Percentiles rank a stretch among this genome's conserved stretches.
phyloP scores from a whole-genome alignment of 768 basidiomycete species.

The Amanita pallidorosea region DNA sequence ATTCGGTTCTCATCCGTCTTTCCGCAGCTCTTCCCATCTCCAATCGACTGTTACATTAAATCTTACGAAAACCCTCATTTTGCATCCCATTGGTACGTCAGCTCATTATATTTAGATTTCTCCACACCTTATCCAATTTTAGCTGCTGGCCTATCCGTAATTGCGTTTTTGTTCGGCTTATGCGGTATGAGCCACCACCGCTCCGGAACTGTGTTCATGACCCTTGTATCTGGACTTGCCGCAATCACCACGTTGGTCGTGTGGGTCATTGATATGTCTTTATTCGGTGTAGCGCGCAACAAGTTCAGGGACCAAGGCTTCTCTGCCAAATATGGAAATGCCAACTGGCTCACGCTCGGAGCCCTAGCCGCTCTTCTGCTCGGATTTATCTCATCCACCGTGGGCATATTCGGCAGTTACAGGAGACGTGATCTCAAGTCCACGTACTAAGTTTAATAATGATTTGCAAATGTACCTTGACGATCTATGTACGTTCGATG shows the following conservation, averaged over 20 bases:
- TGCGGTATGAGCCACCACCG: constrained; percentile 59
- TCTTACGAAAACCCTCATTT: constrained; percentile 63
- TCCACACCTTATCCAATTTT: neutral
- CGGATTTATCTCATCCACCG: constrained; percentile 54
- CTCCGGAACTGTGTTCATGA: constrained; percentile 69
- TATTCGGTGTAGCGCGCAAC: constrained; percentile 63
- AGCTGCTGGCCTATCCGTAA: constrained; percentile 56
- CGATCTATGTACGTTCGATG: neutral
- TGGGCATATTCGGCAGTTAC: constrained; percentile 62
- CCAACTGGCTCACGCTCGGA: constrained; percentile 73
- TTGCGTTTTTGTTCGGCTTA: constrained; percentile 59
- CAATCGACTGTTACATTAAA: constrained; percentile 49
- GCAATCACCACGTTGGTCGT: constrained; percentile 56
- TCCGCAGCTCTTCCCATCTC: constrained; percentile 28
- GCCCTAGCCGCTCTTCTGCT: constrained; percentile 58
- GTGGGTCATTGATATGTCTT: constrained; percentile 70
- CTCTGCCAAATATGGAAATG: constrained; percentile 59
- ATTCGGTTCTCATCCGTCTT: neutral
- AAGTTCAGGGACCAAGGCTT: constrained; percentile 39
- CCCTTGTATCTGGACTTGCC: constrained; percentile 54
- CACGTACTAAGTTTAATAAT: neutral
- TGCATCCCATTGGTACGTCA: constrained; percentile 66
- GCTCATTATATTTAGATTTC: constrained; percentile 2
- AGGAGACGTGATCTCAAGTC: constrained; percentile 21
- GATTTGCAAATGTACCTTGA: neutral